A percentile compares a stretch with the other conserved stretches of the same genome.
phyloP scores from a whole-genome alignment of 306 rosid species.

The Arachis hypogaea region DNA sequence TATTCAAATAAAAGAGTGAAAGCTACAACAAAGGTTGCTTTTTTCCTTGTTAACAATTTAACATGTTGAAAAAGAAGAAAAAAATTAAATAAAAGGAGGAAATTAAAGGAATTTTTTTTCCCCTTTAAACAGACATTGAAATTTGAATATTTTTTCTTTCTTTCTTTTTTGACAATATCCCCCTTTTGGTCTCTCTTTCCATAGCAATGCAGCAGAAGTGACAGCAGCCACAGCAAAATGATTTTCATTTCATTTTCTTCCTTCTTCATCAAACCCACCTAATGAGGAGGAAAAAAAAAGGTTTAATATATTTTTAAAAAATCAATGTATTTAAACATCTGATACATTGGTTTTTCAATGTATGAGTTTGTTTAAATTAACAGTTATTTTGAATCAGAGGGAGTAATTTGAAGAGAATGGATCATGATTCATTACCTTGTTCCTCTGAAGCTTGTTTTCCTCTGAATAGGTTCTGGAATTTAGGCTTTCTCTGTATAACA shows the following conservation, averaged over 20 bases:
- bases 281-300: background rate
- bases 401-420: too few relatives aligned
- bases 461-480: constrained; percentile 53
- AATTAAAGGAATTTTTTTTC: constrained; percentile 33
- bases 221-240: constrained; percentile 13
- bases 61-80: constrained; percentile 14
- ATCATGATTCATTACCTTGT: constrained; percentile 43
- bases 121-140: constrained; percentile 37
- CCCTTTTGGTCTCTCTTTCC: constrained; percentile 36
- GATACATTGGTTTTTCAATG: too few relatives aligned
- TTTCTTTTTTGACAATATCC: constrained; percentile 41
- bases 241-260: constrained; percentile 44
- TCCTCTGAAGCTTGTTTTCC: constrained; percentile 57
- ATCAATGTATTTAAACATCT: too few relatives aligned
- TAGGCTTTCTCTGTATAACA: constrained; percentile 58
- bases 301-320: too few relatives aligned
- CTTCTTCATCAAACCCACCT: constrained; percentile 53
- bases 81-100: background rate
- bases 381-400: too few relatives aligned
- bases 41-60: background rate
- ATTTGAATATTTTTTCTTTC: constrained; percentile 41
- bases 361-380: too few relatives aligned
- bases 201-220: constrained; percentile 41
- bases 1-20: constrained; percentile 21
- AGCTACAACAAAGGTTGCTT: constrained; percentile 30